phyloP scores from a whole-genome alignment of 2,329 filamentous ascomycete genomes.

The Diaporthe helianthi region DNA sequence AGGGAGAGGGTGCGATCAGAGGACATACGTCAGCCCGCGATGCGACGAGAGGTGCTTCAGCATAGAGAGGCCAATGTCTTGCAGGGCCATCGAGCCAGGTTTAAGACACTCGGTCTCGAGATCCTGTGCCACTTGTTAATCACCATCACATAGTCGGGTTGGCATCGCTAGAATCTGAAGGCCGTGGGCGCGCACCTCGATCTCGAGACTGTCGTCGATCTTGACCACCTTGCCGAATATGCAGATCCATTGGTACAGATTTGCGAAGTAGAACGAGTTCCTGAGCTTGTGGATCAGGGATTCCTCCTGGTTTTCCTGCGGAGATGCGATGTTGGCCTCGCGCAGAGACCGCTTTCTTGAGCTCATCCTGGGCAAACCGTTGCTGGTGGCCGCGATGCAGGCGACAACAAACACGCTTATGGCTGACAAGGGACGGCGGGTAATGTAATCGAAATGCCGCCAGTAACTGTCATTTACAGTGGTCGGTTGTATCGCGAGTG shows the following conservation, averaged over 20 bases:
- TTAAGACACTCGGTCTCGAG: slow-evolving; percentile 89
- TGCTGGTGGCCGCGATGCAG: background rate
- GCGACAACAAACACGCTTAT: slow-evolving; percentile 24
- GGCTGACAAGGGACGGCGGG: background rate
- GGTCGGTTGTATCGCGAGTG: background rate
- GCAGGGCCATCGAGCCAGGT: slow-evolving; percentile 74
- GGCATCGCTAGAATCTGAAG: background rate
- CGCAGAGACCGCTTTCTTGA: slow-evolving; percentile 56
- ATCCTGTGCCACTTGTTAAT: slow-evolving; percentile 61
- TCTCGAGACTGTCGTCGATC: slow-evolving; percentile 85
- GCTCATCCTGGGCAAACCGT: slow-evolving; percentile 48
- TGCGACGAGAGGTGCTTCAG: slow-evolving; percentile 95
- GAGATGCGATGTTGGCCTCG: slow-evolving; percentile 49
- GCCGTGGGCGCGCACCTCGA: slow-evolving; percentile 70
- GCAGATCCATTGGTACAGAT: slow-evolving; percentile 90
- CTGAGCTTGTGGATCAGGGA: slow-evolving; percentile 72
- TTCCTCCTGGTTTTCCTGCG: slow-evolving; percentile 40
- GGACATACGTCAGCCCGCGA: slow-evolving; percentile 83
- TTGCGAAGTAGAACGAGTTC: slow-evolving; percentile 96
- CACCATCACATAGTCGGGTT: background rate
- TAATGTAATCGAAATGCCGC: background rate
- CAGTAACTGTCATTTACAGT: slow-evolving; percentile 17
- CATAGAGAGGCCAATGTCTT: slow-evolving; percentile 83
- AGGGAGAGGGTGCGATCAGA: slow-evolving; percentile 6
- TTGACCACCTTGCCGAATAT: slow-evolving; percentile 90